These are phyloP conservation scores for Candolleomyces aberdarensis DNA, from an alignment of 768 basidiomycete genomes.

Conservation along the genomic window DNA sequence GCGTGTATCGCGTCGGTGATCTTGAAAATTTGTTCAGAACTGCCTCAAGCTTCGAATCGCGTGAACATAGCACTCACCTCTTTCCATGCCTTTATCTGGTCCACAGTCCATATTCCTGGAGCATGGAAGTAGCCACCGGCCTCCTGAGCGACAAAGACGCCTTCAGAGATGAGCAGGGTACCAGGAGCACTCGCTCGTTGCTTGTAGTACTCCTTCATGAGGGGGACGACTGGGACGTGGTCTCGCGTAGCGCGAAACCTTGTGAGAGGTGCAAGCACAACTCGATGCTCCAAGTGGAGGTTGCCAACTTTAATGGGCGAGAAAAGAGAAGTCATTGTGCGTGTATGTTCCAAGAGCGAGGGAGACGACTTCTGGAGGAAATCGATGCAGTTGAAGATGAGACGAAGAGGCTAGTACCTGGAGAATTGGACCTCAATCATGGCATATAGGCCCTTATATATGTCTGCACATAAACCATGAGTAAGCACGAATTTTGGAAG, in stretches of 20 bases:
- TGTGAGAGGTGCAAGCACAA: constrained; percentile 55
- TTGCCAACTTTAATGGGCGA: constrained; percentile 44
- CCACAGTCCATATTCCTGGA: constrained; percentile 48
- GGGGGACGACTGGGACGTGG: constrained; percentile 28
- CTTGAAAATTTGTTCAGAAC: constrained; percentile 10
- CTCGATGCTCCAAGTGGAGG: constrained; percentile 42
- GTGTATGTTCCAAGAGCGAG: too few species aligned
- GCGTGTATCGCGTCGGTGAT: constrained; percentile 43
- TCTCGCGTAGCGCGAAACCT: constrained; percentile 37
- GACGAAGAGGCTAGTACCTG: too few species aligned
- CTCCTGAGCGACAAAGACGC: constrained; percentile 45
- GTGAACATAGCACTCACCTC: constrained; percentile 24
- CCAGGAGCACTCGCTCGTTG: constrained; percentile 48
- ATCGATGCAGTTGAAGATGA: too few species aligned
- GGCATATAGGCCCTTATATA: too few species aligned
- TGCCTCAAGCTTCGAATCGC: background rate
- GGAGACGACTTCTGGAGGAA: too few species aligned
- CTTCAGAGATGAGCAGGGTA: constrained; percentile 58
- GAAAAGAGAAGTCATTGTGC: constrained; percentile 28
- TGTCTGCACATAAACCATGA: too few species aligned
- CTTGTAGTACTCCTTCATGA: constrained; percentile 42
- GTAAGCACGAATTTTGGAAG: too few species aligned
- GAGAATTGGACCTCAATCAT: too few species aligned
- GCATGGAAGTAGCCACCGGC: constrained; percentile 27
- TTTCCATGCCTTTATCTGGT: constrained; percentile 55